Percentiles rank a stretch among this genome's conserved stretches.
Evolutionary conservation across 2,329 filamentous ascomycete species (phyloP).

Genomic region (Penicillium italicum): DNA sequence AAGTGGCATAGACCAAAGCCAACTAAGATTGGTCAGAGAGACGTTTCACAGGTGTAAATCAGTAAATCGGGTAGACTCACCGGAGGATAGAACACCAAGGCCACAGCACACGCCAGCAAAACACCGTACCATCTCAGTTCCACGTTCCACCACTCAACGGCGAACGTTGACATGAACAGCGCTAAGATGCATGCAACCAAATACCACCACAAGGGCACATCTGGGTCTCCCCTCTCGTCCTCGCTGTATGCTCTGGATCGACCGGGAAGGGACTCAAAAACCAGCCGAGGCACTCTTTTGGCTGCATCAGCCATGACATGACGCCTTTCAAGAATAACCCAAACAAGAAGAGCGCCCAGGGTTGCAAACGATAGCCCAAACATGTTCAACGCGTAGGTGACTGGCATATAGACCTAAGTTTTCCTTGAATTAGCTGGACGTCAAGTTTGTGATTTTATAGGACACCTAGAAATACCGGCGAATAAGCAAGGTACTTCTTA

Average conservation of each 20-base stretch:
- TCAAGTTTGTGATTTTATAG: constrained; percentile 22
- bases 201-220: constrained; percentile 27
- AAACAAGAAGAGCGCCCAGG: constrained; percentile 50
- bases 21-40: constrained; percentile 10
- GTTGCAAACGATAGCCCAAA: constrained; percentile 62
- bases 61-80: constrained; percentile 10
- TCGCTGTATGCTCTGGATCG: neutral
- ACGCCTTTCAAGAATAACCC: constrained; percentile 23
- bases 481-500: constrained; percentile 61
- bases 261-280: constrained; percentile 8
- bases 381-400: constrained; percentile 28
- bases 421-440: constrained; percentile 41
- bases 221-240: neutral
- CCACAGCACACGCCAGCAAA: constrained; percentile 22
- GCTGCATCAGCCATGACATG: constrained; percentile 15
- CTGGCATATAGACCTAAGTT: constrained; percentile 25
- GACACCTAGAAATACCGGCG: constrained; percentile 56
- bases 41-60: neutral
- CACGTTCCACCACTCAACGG: constrained; percentile 25
- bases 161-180: constrained; percentile 24
- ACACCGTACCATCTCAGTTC: constrained; percentile 29
- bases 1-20: constrained; percentile 25
- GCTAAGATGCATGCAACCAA: constrained; percentile 12
- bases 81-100: constrained; percentile 23
- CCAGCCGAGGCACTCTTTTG: constrained; percentile 1